Evolutionary conservation across 768 basidiomycete genomes (phyloP).

Genomic region (Lactarius trivialis): DNA sequence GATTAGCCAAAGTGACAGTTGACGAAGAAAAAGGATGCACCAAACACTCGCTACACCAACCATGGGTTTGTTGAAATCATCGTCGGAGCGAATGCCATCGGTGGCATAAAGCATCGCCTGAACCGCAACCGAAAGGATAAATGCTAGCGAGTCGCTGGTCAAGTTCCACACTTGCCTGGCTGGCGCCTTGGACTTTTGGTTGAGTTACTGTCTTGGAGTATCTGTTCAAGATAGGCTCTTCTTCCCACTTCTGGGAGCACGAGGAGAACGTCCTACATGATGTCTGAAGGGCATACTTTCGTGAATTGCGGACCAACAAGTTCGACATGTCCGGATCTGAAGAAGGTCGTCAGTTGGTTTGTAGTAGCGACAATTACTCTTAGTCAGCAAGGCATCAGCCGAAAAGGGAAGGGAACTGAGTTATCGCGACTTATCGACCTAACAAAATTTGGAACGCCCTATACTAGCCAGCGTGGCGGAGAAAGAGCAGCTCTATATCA

Average conservation of each 20-base stretch:
- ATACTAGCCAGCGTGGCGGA: not conserved
- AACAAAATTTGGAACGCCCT: not conserved
- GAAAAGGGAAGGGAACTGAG: not conserved
- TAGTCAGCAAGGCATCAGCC: constrained; percentile 8
- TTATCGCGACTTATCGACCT: no score
- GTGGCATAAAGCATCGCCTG: constrained; percentile 99
- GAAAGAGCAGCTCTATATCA: not conserved
- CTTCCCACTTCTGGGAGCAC: constrained; percentile 16
- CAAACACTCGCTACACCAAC: constrained; percentile 96
- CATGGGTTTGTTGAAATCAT: constrained; percentile 93
- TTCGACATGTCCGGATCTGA: constrained; percentile 8
- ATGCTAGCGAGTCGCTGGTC: not conserved
- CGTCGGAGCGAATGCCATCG: constrained; percentile 73
- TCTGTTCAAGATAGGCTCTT: constrained; percentile 40
- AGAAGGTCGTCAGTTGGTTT: not conserved
- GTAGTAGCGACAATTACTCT: not conserved
- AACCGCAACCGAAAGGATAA: constrained; percentile 5
- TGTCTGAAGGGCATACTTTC: constrained; percentile 7
- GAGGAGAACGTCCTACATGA: constrained; percentile 25
- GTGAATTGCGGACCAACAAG: constrained; percentile 5
- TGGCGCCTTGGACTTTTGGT: constrained; percentile 92
- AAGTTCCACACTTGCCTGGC: constrained; percentile 50
- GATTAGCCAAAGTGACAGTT: constrained; percentile 22
- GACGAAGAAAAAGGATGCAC: constrained; percentile 41
- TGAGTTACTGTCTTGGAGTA: constrained; percentile 81